These are phyloP conservation scores for Suillus subalutaceus DNA, from an alignment of 768 basidiomycete genomes.

Conservation along the genomic window DNA sequence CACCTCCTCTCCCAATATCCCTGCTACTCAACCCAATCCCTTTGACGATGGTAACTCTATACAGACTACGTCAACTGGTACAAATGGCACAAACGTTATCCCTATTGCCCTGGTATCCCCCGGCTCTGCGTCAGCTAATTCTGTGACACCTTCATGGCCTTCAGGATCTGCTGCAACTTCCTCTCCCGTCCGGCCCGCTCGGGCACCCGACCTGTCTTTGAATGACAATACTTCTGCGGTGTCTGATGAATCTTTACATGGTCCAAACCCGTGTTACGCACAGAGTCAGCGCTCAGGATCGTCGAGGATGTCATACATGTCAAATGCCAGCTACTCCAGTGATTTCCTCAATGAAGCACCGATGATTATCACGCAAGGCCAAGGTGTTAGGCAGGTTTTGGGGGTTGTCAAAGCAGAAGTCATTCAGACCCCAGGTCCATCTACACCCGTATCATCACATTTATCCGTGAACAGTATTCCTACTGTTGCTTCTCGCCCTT, in stretches of 20 bases:
- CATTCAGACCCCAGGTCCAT: slow-evolving; percentile 57
- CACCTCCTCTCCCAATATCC: slow-evolving; percentile 13
- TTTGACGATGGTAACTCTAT: slow-evolving; percentile 81
- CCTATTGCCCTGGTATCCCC: slow-evolving; percentile 81
- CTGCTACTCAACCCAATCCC: slow-evolving; percentile 54
- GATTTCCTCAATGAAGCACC: slow-evolving; percentile 82
- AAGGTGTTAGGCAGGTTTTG: slow-evolving; percentile 67
- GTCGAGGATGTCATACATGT: slow-evolving; percentile 71
- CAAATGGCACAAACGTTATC: slow-evolving; percentile 83
- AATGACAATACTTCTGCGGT: slow-evolving; percentile 66
- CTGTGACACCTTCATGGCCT: slow-evolving; percentile 39
- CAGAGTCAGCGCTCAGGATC: slow-evolving; percentile 57
- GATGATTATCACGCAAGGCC: slow-evolving; percentile 75
- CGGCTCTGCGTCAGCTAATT: slow-evolving; percentile 38
- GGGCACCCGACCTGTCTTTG: slow-evolving; percentile 63
- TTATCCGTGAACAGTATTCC: slow-evolving; percentile 41
- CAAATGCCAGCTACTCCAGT: slow-evolving; percentile 73
- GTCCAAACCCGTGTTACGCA: slow-evolving; percentile 39
- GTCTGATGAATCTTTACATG: slow-evolving; percentile 52
- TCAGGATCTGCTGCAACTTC: slow-evolving; percentile 24
- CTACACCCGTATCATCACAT: slow-evolving; percentile 30
- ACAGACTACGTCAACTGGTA: slow-evolving; percentile 71
- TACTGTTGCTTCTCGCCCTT: slow-evolving; percentile 41
- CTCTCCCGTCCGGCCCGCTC: slow-evolving; percentile 56
- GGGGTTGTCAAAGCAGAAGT: slow-evolving; percentile 82